phyloP scores from a whole-genome alignment of 2,329 filamentous ascomycete species.

The Albophoma yamanashiensis region DNA sequence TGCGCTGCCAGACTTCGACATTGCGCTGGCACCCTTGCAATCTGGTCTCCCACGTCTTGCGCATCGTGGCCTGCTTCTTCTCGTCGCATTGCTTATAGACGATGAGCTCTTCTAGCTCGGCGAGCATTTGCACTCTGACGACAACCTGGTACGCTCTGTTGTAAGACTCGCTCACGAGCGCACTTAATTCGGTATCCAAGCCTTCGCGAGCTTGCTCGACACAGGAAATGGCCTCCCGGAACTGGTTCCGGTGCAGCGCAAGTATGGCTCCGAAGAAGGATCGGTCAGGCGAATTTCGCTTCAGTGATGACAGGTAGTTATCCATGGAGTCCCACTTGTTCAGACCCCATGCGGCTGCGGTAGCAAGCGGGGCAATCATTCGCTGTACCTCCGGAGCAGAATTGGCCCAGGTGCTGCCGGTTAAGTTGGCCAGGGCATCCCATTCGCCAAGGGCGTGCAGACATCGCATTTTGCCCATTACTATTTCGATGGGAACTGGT shows the following conservation, averaged over 20 bases:
- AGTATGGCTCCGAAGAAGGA: constrained; percentile 98
- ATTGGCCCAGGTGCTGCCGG: constrained; percentile 88
- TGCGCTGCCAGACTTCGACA: constrained; percentile 96
- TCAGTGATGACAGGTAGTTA: constrained; percentile 91
- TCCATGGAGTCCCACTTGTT: constrained; percentile 99
- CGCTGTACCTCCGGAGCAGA: constrained; percentile 80
- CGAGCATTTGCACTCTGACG: constrained; percentile 96
- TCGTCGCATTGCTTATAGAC: constrained; percentile 91
- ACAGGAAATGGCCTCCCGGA: constrained; percentile 77
- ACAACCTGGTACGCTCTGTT: constrained; percentile 97
- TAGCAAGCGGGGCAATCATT: constrained; percentile 84
- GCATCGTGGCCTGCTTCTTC: constrained; percentile 83
- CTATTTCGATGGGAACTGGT: constrained; percentile 71
- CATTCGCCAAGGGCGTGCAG: constrained; percentile 94
- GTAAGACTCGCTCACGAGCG: constrained; percentile 95
- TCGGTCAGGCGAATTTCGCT: constrained; percentile 81
- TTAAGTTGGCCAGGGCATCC: constrained; percentile 82
- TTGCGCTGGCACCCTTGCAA: constrained; percentile 93
- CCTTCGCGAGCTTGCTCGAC: constrained; percentile 89
- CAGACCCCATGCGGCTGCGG: constrained; percentile 91
- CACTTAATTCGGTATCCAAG: constrained; percentile 89
- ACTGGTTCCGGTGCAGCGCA: constrained; percentile 89
- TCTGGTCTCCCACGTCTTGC: constrained; percentile 89
- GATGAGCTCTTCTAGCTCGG: constrained; percentile 96
- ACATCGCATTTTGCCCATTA: constrained; percentile 99